Percentiles rank a stretch among this genome's conserved stretches.
Evolutionary conservation across 192 early-diverging fungal genomes (phyloP).

Genomic region (Paraglomus occultum): DNA sequence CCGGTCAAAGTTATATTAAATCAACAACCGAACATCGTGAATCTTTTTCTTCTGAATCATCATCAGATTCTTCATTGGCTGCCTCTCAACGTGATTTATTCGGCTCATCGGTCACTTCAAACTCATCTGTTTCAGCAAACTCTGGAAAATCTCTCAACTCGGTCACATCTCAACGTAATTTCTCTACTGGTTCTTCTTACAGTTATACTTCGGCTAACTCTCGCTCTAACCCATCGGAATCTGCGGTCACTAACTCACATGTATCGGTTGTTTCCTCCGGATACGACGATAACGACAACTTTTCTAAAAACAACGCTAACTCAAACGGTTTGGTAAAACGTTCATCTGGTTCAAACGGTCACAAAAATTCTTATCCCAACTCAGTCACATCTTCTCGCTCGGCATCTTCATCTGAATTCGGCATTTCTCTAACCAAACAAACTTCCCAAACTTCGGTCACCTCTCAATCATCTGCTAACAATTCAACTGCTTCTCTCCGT

Average conservation of each 20-base stretch:
- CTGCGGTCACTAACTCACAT: no score
- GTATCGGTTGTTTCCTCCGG: no score
- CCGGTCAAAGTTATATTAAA: no score
- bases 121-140: neutral
- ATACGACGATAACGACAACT: neutral
- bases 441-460: slow-evolving; percentile 2
- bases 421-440: neutral
- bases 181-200: no score
- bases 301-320: neutral
- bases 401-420: neutral
- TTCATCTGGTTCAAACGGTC: neutral
- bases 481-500: slow-evolving; percentile 1
- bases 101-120: neutral
- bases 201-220: no score
- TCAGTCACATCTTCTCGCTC: neutral
- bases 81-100: slow-evolving; percentile 4
- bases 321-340: neutral
- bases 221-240: no score
- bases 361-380: neutral
- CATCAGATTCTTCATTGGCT: neutral
- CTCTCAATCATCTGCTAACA: neutral
- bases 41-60: slow-evolving; percentile 21
- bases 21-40: slow-evolving; percentile 17
- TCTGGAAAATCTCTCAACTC: neutral
- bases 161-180: slow-evolving; percentile 3